Evolutionary conservation across 257 asterid species (phyloP), one percentile per base, ranked within the genome.

Genomic region (Salvia splendens): DNA sequence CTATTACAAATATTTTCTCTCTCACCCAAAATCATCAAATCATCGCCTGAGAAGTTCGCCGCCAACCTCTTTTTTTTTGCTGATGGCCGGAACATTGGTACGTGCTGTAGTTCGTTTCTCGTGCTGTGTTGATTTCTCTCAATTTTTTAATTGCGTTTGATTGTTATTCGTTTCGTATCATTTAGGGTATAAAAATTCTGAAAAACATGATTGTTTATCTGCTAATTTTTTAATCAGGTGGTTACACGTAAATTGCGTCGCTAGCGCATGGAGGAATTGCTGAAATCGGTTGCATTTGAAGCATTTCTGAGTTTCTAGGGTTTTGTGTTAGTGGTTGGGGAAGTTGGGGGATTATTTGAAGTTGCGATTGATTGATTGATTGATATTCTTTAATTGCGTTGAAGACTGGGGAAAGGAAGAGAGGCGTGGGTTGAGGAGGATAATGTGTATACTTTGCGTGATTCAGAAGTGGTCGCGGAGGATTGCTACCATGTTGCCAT

Each of bases 371-470:
- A 24, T 24, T 20, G 24, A 20, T 20, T 24, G 30, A 14, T 82
- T 69, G 67, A 20, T 55, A 73, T 17, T 77, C 42, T 52, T 54
- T 69, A 5, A 55, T 68, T 59, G 70, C 30, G 72, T 66, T 70
- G 41, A 51, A 56, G 72, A 72, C 82, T 76, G 82, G 90, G 82
- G 75, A 17, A 17, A 17, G 20, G 20, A 76, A 60, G 83, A 70
- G 79, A 71, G 80, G 82, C 30, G 84, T 68, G 81, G 82, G 80
- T 54, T 74, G 76, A 71, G 77, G 86, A 83, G 87, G 95, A 93
- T 90, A 90, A 94, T 94, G 99, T 94, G 99, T 83, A 94, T 94
- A 94, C 88, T 94, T 53, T 94, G 99, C 62, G 90, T 86, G 77
- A 82, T 91, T 87, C 98, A 92, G 83, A 92, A 83, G 91, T 92